phyloP scores from a whole-genome alignment of 495 filamentous ascomycete species.

The Penicillium ochrochloron region DNA sequence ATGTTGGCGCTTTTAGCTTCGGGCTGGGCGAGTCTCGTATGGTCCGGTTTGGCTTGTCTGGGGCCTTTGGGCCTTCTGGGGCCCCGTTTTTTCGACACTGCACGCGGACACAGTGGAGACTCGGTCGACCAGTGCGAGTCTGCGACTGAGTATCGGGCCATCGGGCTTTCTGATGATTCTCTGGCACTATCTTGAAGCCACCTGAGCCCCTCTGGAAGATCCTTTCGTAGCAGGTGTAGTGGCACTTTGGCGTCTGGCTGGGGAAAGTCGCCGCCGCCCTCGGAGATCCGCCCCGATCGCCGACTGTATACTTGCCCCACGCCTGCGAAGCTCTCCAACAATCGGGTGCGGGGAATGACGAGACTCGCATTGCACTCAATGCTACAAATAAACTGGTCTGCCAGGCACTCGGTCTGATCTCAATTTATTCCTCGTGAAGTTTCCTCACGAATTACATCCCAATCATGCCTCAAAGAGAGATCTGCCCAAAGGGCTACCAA shows the following conservation, averaged over 20 bases:
- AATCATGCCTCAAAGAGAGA: slow-evolving; percentile 62
- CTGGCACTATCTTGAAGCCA: neutral
- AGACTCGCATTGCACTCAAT: slow-evolving; percentile 11
- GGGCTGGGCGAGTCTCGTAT: neutral
- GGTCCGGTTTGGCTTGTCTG: neutral
- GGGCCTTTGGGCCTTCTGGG: too few relatives aligned
- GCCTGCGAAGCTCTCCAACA: slow-evolving; percentile 7
- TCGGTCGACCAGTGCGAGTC: neutral
- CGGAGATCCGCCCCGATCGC: slow-evolving; percentile 41
- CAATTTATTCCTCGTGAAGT: slow-evolving; percentile 14
- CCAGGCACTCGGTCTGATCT: slow-evolving; percentile 13
- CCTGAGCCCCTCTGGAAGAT: neutral
- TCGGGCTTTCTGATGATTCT: neutral
- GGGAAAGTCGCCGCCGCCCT: slow-evolving; percentile 14
- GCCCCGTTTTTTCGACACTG: neutral
- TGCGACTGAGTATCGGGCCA: neutral
- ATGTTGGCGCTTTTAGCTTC: slow-evolving; percentile 1
- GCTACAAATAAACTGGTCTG: slow-evolving; percentile 39
- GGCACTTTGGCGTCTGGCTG: neutral
- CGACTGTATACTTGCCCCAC: slow-evolving; percentile 29
- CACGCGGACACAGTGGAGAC: neutral
- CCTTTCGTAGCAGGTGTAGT: neutral
- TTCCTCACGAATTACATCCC: slow-evolving; percentile 18
- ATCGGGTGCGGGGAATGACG: slow-evolving; percentile 7
- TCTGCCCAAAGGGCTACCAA: slow-evolving; percentile 47